Evolutionary conservation across 2,329 filamentous ascomycete genomes (phyloP), one percentile per base, ranked within the genome.

Genomic region (Neodidymelliopsis sp.): DNA sequence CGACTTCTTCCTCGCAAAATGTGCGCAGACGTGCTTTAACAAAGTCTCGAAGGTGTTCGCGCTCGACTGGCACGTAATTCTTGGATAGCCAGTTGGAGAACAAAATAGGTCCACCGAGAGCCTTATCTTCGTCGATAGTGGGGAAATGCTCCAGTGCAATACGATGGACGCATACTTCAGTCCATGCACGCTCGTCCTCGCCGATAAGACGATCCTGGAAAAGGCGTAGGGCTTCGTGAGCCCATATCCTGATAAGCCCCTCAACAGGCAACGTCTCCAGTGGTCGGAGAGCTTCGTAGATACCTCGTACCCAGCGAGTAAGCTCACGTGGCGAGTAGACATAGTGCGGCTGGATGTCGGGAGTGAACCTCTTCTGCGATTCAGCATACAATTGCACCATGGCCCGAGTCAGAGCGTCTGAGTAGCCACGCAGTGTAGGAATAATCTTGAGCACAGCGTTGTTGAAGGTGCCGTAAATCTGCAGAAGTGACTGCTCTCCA

Each of bases 51-150:
- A 99, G 81, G 66, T 95, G 89, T 69, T 99, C 94, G 60, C 94
- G 89, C 66, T 96, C 91, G 28, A 99, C 94, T 6, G 94, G 94
- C 9, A 97, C 86, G 67, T 99, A 99, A 72, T 99, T 90, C 84
- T 96, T 97, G 10, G 93, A 97, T 5, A 99, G 82, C 94, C 94
- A 99, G 77, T 99, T 99, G 6, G 95, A 99, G 81, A 96, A 99
- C 46, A 99, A 79, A 44, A 99, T 97, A 0, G 94, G 95, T 0
- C 91, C 91, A 57, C 90, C 89, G 22, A 99, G 83, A 36, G 94
- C 92, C 72, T 91, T 88, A 31, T 88, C 82, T 60, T 97, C 89
- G 54, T 99, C 90, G 53, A 99, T 90, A n/a, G 86, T 96, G 0
- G 94, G 94, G 82, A 99, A 99, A 69, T 89, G 86, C 53, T 97